phyloP scores from a whole-genome alignment of 2,329 filamentous ascomycete species.

The Monilinia fructigena region DNA sequence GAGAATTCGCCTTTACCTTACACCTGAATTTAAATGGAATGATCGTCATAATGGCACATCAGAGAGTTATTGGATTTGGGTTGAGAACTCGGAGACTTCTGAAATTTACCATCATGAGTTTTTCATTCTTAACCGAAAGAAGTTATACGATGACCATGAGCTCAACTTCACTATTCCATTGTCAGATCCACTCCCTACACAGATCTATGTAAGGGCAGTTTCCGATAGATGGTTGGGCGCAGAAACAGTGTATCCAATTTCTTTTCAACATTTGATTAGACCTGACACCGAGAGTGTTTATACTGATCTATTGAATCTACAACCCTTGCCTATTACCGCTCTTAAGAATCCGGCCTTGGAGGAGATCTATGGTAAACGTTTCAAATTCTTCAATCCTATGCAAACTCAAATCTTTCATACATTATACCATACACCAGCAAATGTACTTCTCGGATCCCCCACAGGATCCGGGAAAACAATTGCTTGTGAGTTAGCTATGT shows the following conservation, averaged over 20 bases:
- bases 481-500: slow-evolving; percentile 95
- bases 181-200: slow-evolving; percentile 86
- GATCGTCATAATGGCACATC: slow-evolving; percentile 90
- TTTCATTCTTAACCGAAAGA: slow-evolving; percentile 87
- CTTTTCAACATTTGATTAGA: slow-evolving; percentile 95
- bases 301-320: slow-evolving; percentile 87
- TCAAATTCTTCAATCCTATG: slow-evolving; percentile 99
- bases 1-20: slow-evolving; percentile 82
- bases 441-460: slow-evolving; percentile 91
- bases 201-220: slow-evolving; percentile 93
- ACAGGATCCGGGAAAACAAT: slow-evolving; percentile 98
- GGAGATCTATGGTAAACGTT: slow-evolving; percentile 82
- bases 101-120: slow-evolving; percentile 98
- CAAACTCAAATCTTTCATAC: slow-evolving; percentile 98
- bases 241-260: slow-evolving; percentile 91
- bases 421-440: slow-evolving; percentile 86
- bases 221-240: slow-evolving; percentile 96
- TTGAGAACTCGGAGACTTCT: slow-evolving; percentile 95
- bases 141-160: slow-evolving; percentile 94
- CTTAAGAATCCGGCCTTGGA: slow-evolving; percentile 85
- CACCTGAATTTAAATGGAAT: slow-evolving; percentile 92
- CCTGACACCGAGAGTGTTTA: slow-evolving; percentile 98
- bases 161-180: slow-evolving; percentile 96
- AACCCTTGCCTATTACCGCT: slow-evolving; percentile 82
- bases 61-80: slow-evolving; percentile 98